These are phyloP conservation scores for Dentipellis sp. DNA, from an alignment of 768 basidiomycete genomes.

Conservation along the genomic window DNA sequence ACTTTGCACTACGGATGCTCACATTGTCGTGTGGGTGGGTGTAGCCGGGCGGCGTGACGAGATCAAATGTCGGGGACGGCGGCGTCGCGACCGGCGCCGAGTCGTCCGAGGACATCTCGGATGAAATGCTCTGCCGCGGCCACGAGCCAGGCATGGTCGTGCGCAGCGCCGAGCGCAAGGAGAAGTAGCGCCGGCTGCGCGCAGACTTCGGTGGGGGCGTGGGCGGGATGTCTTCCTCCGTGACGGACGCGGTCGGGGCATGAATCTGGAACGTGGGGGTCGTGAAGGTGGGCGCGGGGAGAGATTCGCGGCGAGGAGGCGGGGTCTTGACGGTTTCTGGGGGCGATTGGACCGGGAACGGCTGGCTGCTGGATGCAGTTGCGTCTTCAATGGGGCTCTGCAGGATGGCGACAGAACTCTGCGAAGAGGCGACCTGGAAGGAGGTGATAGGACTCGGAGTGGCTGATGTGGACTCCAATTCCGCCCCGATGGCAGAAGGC, in stretches of 20 bases:
- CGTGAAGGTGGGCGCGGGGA: neutral
- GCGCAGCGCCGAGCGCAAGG: conserved; percentile 34
- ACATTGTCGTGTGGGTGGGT: conserved; percentile 16
- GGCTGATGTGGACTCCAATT: neutral
- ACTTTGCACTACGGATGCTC: conserved; percentile 13
- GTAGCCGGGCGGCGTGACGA: conserved; percentile 14
- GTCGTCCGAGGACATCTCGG: conserved; percentile 61
- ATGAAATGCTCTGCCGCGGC: conserved; percentile 50
- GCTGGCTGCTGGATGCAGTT: neutral
- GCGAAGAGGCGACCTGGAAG: neutral
- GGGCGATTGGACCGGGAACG: neutral
- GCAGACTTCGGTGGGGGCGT: conserved; percentile 41
- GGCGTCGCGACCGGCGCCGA: conserved; percentile 54
- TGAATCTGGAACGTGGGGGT: conserved; percentile 12
- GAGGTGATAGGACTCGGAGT: neutral
- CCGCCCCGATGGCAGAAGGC: neutral
- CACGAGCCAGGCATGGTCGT: conserved; percentile 18
- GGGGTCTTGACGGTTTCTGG: neutral
- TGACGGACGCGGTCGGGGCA: conserved; percentile 21
- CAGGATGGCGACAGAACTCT: neutral
- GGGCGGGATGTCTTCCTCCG: conserved; percentile 23
- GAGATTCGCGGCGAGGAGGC: neutral
- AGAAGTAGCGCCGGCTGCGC: conserved; percentile 12
- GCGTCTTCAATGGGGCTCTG: neutral
- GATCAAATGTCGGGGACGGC: conserved; percentile 28